phyloP scores from a whole-genome alignment of 495 filamentous ascomycete species.

The Letharia lupina region DNA sequence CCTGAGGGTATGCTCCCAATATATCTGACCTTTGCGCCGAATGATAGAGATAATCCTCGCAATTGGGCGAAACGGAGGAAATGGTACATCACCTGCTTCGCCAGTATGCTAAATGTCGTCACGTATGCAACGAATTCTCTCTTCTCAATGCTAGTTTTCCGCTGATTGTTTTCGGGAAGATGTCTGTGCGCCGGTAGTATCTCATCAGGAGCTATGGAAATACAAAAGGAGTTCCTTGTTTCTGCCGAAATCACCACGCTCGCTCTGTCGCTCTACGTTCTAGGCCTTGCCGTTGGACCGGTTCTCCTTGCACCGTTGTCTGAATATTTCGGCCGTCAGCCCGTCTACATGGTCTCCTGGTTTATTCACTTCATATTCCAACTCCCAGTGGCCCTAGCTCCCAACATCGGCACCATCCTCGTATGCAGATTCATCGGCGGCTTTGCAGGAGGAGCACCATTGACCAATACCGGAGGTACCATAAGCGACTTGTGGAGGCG shows the following conservation, averaged over 20 bases:
- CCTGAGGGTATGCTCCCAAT: too few species aligned
- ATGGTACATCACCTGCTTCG: too few species aligned
- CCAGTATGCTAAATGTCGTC: too few species aligned
- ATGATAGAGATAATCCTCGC: too few species aligned
- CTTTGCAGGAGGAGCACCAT: slow-evolving; percentile 33
- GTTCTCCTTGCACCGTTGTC: slow-evolving; percentile 50
- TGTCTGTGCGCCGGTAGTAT: too few species aligned
- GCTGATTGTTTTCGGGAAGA: too few species aligned
- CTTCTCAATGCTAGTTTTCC: too few species aligned
- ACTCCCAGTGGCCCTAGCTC: slow-evolving; percentile 38
- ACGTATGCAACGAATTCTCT: too few species aligned
- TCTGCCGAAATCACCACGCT: neutral
- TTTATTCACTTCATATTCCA: slow-evolving; percentile 41
- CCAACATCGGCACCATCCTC: slow-evolving; percentile 39
- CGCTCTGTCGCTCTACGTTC: slow-evolving; percentile 23
- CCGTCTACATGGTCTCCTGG: slow-evolving; percentile 40
- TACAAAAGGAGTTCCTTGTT: too few species aligned
- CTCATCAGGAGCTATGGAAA: too few species aligned
- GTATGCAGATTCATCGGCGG: slow-evolving; percentile 45
- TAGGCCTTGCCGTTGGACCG: slow-evolving; percentile 46
- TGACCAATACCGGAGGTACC: slow-evolving; percentile 42
- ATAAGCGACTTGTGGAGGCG: slow-evolving; percentile 43
- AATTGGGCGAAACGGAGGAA: too few species aligned
- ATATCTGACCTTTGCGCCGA: too few species aligned
- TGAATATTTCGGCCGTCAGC: slow-evolving; percentile 49